Percentiles rank a stretch among this genome's conserved stretches.
These are phyloP conservation scores for Ormosia semicastrata DNA, from an alignment of 306 rosid genomes.

Conservation along the genomic window DNA sequence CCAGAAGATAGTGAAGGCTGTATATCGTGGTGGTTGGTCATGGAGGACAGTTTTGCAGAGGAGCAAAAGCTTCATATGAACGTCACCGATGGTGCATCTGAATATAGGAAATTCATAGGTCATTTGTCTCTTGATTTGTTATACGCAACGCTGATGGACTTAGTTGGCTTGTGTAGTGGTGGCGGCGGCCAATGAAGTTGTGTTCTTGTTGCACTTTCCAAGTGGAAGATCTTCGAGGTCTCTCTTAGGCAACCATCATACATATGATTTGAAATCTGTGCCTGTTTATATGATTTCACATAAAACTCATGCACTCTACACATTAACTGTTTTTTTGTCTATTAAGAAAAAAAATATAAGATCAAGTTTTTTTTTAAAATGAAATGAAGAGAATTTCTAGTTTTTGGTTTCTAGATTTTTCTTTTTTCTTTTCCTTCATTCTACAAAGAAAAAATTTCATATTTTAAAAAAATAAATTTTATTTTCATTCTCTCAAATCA, in stretches of 20 bases:
- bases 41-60: conserved; percentile 69
- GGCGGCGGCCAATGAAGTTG: conserved; percentile 51
- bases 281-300: not conserved
- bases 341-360: too few relatives aligned
- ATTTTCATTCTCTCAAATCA: too few relatives aligned
- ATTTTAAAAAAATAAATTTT: too few relatives aligned
- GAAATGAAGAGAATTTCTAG: too few relatives aligned
- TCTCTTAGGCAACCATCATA: not conserved
- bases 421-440: too few relatives aligned
- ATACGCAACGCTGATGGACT: conserved; percentile 77
- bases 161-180: conserved; percentile 72
- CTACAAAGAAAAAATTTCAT: too few relatives aligned
- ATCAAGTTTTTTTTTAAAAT: too few relatives aligned
- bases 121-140: conserved; percentile 75
- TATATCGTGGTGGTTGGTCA: conserved; percentile 89
- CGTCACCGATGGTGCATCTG: conserved; percentile 53
- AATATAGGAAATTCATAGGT: conserved; percentile 72
- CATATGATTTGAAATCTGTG: not conserved
- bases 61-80: conserved; percentile 62
- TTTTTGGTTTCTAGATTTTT: too few relatives aligned
- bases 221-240: not conserved
- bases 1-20: conserved; percentile 77
- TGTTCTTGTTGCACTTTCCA: not conserved
- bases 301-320: too few relatives aligned
- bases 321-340: too few relatives aligned